phyloP scores from a whole-genome alignment of 2,329 filamentous ascomycete species.

The Thelonectria olida region DNA sequence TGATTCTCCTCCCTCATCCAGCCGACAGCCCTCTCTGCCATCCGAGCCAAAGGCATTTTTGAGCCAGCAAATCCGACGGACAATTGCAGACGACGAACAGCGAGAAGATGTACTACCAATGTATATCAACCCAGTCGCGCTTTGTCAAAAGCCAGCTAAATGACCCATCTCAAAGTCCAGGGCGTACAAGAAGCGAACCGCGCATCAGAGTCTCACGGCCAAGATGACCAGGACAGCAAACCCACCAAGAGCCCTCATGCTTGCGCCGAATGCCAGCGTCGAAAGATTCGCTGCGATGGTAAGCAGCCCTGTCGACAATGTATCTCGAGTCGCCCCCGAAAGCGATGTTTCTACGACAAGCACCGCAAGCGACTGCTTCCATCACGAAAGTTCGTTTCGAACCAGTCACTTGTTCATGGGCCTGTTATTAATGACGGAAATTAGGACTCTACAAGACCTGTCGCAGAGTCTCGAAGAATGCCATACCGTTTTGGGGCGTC shows the following conservation, averaged over 20 bases:
- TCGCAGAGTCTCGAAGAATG: conserved; percentile 8
- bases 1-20: no score
- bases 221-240: not conserved
- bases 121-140: not conserved
- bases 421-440: not conserved
- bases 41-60: no score
- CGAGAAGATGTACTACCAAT: not conserved
- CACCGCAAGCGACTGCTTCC: conserved; percentile 11
- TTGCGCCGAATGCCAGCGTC: conserved; percentile 12
- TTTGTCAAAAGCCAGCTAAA: not conserved
- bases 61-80: no score
- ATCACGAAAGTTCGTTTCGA: conserved; percentile 7
- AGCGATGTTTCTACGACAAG: conserved; percentile 11
- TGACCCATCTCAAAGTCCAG: not conserved
- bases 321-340: conserved; percentile 6
- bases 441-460: not conserved
- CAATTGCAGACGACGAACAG: not conserved
- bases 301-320: conserved; percentile 9
- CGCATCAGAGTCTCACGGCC: not conserved
- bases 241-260: conserved; percentile 1
- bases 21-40: no score
- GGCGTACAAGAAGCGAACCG: not conserved
- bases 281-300: conserved; percentile 15
- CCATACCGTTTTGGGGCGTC: not conserved
- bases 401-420: not conserved